Percentiles rank a stretch among this genome's conserved stretches.
Conservation (phyloP, 805 yeast species). For the Diddensiella santjacobensis region DNA sequence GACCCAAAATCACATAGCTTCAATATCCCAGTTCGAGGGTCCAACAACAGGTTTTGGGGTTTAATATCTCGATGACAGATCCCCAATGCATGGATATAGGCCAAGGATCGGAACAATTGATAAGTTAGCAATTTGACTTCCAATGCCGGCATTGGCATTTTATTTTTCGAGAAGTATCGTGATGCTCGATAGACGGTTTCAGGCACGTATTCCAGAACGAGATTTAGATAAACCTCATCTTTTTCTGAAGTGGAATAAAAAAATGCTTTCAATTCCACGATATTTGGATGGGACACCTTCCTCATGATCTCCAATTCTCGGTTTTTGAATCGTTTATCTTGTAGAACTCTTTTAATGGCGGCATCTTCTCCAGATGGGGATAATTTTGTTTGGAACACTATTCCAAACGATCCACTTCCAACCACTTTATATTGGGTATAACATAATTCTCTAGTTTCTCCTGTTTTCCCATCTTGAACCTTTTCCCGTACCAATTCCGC, state of each 20-base stretch:
- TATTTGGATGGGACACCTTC: constrained; percentile 75
- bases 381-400: constrained; percentile 85
- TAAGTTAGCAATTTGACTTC: constrained; percentile 87
- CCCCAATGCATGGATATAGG: constrained; percentile 65
- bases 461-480: constrained; percentile 70
- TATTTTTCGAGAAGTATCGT: constrained; percentile 56
- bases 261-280: constrained; percentile 82
- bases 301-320: constrained; percentile 97
- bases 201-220: constrained; percentile 91
- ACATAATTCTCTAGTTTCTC: constrained; percentile 56
- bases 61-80: constrained; percentile 92
- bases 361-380: constrained; percentile 72
- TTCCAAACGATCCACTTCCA: constrained; percentile 99
- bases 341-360: constrained; percentile 94
- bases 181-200: constrained; percentile 90
- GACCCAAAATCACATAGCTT: constrained; percentile 96
- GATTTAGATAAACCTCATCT: constrained; percentile 79
- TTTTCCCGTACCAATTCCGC: constrained; percentile 49
- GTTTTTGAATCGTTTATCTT: constrained; percentile 92
- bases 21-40: constrained; percentile 78
- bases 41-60: constrained; percentile 83
- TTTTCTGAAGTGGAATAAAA: constrained; percentile 75
- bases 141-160: constrained; percentile 77
- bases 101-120: constrained; percentile 72
- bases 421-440: constrained; percentile 85